Evolutionary conservation across 257 asterid species (phyloP), one percentile per base, ranked within the genome.

Genomic region (Nicotiana otophora): DNA sequence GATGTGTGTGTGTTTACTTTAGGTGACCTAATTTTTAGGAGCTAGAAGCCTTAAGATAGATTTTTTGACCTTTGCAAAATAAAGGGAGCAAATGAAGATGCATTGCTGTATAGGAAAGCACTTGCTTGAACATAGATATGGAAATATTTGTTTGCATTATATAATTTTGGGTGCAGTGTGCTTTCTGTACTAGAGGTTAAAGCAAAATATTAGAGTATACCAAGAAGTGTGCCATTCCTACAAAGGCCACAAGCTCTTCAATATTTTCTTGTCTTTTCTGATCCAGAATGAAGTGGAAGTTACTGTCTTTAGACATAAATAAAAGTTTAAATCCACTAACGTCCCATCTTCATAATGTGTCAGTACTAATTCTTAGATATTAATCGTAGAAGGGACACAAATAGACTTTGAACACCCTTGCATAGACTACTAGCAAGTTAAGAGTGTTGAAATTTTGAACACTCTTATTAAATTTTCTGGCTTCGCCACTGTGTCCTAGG

Each of bases 91-190:
- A 9, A 14, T 33, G 89, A 82, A 81, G 79, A 84, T 84, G 87
- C 86, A 83, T 81, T 36, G 77, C 76, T 83, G 80, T 31, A 61
- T 83, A 75, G 85, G 89, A 85, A 78, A 85, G 87, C 89, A 88
- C 88, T 88, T 62, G 63, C 30, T 62, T 39, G 10, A 20, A 4
- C 58, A 84, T 79, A 48, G 55, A 7, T 64, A 80, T 42, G 65
- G 39, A 48, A 33, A 54, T 46, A 23, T 17, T 20, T 62, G 6
- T 60, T 75, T 26, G 42, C 42, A 51, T 23, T 70, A 26, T 84
- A 82, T 83, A 81, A 75, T 84, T 84, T 12, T 39, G 83, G 86
- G 83, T 84, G 92, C 90, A 87, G 90, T 87, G 91, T 91, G 91
- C 81, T 53, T 82, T 82, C 86, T 93, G 88, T 86, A 83, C 81